phyloP scores from a whole-genome alignment of 257 asterid genomes.

The Cordia subcordata region DNA sequence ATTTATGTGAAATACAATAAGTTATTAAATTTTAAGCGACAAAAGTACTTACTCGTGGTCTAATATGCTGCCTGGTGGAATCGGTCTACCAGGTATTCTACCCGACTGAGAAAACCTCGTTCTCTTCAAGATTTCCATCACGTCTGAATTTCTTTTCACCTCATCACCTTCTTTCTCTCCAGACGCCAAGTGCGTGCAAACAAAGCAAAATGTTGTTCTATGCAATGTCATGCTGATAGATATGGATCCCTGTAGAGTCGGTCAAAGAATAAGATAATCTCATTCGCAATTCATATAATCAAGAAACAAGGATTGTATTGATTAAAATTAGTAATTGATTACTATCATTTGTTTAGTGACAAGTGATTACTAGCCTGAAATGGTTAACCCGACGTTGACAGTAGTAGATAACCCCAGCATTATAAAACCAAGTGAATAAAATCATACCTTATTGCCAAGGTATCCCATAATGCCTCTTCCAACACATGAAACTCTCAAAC shows the following conservation, averaged over 20 bases:
- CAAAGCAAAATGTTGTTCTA: conserved; percentile 58
- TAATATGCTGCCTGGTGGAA: conserved; percentile 41
- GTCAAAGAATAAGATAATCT: too few species aligned
- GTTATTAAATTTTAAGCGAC: too few species aligned
- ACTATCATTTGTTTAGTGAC: too few species aligned
- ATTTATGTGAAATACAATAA: not conserved
- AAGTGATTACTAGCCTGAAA: too few species aligned
- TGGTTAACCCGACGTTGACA: too few species aligned
- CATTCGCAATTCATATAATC: too few species aligned
- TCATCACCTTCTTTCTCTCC: conserved; percentile 77
- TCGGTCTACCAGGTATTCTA: conserved; percentile 17
- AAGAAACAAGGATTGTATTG: too few species aligned
- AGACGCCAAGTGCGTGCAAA: conserved; percentile 79
- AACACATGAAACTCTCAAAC: conserved; percentile 61
- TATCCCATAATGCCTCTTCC: conserved; percentile 80
- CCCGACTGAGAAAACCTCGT: conserved; percentile 45
- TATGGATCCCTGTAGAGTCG: conserved; percentile 56
- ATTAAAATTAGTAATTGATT: too few species aligned
- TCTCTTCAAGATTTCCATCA: conserved; percentile 54
- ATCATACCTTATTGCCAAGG: conserved; percentile 87
- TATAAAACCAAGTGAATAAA: too few species aligned
- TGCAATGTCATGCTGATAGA: conserved; percentile 69
- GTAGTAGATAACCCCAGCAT: too few species aligned
- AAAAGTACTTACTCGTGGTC: conserved; percentile 57
- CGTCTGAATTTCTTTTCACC: conserved; percentile 57